Evolutionary conservation across 176 grass and related monocot species (phyloP).

Genomic region (Aegilops umbellulata): DNA sequence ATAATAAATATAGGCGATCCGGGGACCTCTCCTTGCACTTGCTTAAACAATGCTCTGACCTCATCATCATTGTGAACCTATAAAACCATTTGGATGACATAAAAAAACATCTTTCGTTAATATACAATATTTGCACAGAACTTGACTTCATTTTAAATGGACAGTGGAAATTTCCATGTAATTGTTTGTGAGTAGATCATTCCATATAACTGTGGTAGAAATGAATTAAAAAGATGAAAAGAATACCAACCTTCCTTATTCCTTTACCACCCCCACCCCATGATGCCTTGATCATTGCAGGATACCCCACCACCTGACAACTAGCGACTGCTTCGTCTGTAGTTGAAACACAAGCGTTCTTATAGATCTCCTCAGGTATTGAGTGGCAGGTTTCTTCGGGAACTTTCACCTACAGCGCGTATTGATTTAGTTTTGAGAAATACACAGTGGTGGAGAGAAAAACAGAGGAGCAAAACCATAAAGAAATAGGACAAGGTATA

Average conservation of each 20-base stretch:
- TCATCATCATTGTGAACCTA: constrained; percentile 99
- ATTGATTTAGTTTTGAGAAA: constrained; percentile 16
- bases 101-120: constrained; percentile 31
- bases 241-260: constrained; percentile 88
- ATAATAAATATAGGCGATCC: constrained; percentile 99
- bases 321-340: constrained; percentile 95
- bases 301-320: constrained; percentile 93
- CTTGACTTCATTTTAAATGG: not conserved
- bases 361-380: constrained; percentile 94
- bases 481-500: constrained; percentile 47
- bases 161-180: not conserved
- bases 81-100: constrained; percentile 24
- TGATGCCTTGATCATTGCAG: constrained; percentile 99
- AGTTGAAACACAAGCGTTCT: constrained; percentile 83
- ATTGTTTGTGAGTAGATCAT: not conserved
- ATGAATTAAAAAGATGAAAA: constrained; percentile 45
- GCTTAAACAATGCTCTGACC: constrained; percentile 93
- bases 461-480: constrained; percentile 14
- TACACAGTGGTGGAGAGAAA: not conserved
- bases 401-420: constrained; percentile 63
- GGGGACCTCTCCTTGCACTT: constrained; percentile 99
- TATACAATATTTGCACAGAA: constrained; percentile 5
- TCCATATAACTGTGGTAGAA: constrained; percentile 16
- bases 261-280: constrained; percentile 99
- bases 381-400: constrained; percentile 65